Evolutionary conservation across 2,329 filamentous ascomycete genomes (phyloP).

Genomic region (Arthrobotrys iridis): DNA sequence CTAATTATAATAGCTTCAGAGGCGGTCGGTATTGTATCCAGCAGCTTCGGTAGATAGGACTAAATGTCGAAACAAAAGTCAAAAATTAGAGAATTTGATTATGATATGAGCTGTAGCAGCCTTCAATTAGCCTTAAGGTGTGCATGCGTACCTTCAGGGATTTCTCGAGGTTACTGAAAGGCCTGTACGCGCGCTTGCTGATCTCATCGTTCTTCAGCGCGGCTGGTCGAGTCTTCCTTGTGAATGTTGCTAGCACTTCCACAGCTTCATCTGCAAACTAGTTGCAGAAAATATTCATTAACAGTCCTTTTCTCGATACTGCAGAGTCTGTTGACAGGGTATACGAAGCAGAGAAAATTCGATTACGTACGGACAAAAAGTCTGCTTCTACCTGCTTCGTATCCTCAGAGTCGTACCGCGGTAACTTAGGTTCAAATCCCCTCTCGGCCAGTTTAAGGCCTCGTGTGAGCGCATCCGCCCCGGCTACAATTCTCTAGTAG

Average conservation of each 20-base stretch:
- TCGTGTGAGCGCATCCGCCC: not conserved
- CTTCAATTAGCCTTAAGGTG: no score
- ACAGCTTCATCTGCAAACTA: conserved; percentile 9
- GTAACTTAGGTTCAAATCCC: not conserved
- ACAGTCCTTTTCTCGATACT: not conserved
- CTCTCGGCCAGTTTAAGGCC: not conserved
- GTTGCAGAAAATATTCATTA: not conserved
- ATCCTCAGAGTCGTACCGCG: not conserved
- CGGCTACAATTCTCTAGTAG: not conserved
- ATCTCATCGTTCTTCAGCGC: not conserved
- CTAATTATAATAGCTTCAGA: not conserved
- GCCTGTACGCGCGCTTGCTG: not conserved
- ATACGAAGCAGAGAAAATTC: no score
- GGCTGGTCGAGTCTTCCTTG: not conserved
- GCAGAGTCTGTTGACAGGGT: no score
- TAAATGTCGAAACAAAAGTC: not conserved
- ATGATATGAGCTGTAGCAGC: not conserved
- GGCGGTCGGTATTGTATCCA: not conserved
- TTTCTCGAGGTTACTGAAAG: not conserved
- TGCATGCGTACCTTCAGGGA: conserved; percentile 1
- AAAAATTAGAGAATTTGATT: not conserved
- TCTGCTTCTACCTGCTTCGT: not conserved
- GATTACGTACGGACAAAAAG: not conserved
- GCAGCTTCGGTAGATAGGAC: not conserved
- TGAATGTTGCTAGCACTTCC: not conserved